These are phyloP conservation scores for Astraeus odoratus DNA, from an alignment of 768 basidiomycete genomes.

Conservation along the genomic window DNA sequence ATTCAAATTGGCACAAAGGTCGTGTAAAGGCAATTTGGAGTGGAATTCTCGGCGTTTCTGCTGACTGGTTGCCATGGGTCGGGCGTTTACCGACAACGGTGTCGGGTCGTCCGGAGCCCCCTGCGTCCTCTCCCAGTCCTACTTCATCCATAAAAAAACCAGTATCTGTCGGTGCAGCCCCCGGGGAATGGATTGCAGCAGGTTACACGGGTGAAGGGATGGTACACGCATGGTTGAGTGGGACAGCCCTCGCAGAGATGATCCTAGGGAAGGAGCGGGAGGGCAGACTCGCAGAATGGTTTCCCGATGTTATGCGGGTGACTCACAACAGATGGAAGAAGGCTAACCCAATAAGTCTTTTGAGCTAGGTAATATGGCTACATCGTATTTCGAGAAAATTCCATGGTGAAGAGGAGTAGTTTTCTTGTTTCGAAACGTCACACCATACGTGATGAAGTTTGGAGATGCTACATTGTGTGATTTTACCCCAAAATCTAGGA, in stretches of 20 bases:
- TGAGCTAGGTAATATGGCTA: too few species aligned
- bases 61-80: conserved; percentile 64
- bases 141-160: neutral
- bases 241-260: conserved; percentile 54
- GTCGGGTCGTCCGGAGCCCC: conserved; percentile 33
- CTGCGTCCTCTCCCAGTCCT: conserved; percentile 5
- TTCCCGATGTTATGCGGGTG: conserved; percentile 45
- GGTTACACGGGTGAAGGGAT: conserved; percentile 72
- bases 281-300: conserved; percentile 31
- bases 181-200: conserved; percentile 69
- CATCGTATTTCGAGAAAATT: too few species aligned
- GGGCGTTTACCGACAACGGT: conserved; percentile 49
- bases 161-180: conserved; percentile 15
- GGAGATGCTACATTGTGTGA: neutral
- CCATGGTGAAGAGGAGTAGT: too few species aligned
- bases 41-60: conserved; percentile 58
- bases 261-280: conserved; percentile 34
- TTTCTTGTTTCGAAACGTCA: too few species aligned
- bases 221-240: conserved; percentile 65
- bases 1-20: conserved; percentile 32
- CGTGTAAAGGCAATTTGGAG: conserved; percentile 54
- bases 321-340: conserved; percentile 45
- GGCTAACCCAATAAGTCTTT: conserved; percentile 45
- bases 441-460: too few species aligned
- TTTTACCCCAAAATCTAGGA: neutral